Evolutionary conservation across 257 asterid genomes (phyloP), one percentile per base, ranked within the genome.

Genomic region (Salvia splendens): DNA sequence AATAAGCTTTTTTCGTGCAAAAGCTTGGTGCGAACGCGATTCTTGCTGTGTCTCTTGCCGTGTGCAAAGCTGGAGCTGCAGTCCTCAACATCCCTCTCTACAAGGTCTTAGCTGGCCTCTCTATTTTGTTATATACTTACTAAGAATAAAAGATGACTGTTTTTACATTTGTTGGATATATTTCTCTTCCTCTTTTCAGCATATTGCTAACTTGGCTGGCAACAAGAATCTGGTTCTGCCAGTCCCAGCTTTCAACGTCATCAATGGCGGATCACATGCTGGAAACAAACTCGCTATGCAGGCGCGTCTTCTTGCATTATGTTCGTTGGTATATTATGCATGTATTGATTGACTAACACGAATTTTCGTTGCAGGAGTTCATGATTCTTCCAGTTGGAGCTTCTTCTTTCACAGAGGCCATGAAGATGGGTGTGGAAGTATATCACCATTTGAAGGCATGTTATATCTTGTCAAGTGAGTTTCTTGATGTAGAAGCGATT

Each of bases 371-470:
- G 76, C 86, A 90, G 96, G 97, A 90, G 76, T 90, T 93, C 75
- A 93, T 93, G 99, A 88, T 93, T 84, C 96, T 93, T 59, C 99
- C 99, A 33, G 79, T 77, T 77, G 99, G 99, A 69, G 99, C 99
- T 82, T 70, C 96, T 71, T 79, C 87, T 57, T 93, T 93, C 77
- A 86, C 84, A 85, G 97, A 93, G 78, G 94, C 99, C 77, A 93
- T 93, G 99, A 93, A 90, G 86, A 93, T 93, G 97, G 99, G 97
- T 16, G 96, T 89, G n/a, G 99, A 93, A 90, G 96, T 90, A n/a
- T 93, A 90, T 72, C 99, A 93, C 89, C 70, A 88, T 75, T 75
- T 90, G 89, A 93, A 93, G 97, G 98, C 86, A 74, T 62, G 80
- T 32, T 5, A 1, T 32, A 5, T 42, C 11, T 50, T 47, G 30